Conservation (phyloP, 1,139 yeast genomes). For the Blastobotrys raffinosifermentans region DNA sequence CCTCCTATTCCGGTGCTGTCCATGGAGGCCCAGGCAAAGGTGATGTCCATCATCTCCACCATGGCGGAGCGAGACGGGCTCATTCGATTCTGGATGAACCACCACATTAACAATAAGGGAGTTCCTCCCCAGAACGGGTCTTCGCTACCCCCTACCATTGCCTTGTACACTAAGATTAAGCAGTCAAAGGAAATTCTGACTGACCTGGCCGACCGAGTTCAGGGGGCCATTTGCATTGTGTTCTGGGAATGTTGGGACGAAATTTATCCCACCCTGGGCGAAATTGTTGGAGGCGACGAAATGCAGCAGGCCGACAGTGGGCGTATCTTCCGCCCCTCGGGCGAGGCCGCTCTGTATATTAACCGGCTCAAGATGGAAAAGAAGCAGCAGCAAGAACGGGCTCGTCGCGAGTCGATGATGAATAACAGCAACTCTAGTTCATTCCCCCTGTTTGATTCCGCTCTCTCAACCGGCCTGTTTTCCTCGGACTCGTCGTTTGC, state of each 20-base stretch:
- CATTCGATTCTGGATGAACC: slow-evolving; percentile 25
- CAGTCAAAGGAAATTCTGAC: slow-evolving; percentile 24
- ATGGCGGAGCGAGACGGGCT: slow-evolving; percentile 24
- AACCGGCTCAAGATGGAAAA: slow-evolving; percentile 22
- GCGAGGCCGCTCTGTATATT: slow-evolving; percentile 30
- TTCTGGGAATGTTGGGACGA: slow-evolving; percentile 35
- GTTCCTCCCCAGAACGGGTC: slow-evolving; percentile 7
- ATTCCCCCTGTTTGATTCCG: slow-evolving; percentile 1
- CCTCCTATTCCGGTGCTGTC: slow-evolving; percentile 18
- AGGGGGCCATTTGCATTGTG: slow-evolving; percentile 32
- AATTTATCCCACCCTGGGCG: slow-evolving; percentile 27
- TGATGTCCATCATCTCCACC: slow-evolving; percentile 19
- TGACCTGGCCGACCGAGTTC: slow-evolving; percentile 30
- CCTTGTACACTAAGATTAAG: slow-evolving; percentile 25
- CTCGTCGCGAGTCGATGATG: slow-evolving; percentile 19
- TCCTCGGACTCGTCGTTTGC: slow-evolving; percentile 2
- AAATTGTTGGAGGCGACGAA: slow-evolving; percentile 27
- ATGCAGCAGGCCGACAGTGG: slow-evolving; percentile 27
- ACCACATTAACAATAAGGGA: slow-evolving; percentile 17
- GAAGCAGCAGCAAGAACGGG: slow-evolving; percentile 20
- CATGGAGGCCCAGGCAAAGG: slow-evolving; percentile 21
- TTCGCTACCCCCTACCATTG: slow-evolving; percentile 18
- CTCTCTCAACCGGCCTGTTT: background rate
- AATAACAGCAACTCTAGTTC: too few species aligned
- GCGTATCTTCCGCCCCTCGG: slow-evolving; percentile 30